A percentile compares a stretch with the other conserved stretches of the same genome.
Evolutionary conservation across 768 basidiomycete species (phyloP).

Genomic region (Baorangia bicolor): DNA sequence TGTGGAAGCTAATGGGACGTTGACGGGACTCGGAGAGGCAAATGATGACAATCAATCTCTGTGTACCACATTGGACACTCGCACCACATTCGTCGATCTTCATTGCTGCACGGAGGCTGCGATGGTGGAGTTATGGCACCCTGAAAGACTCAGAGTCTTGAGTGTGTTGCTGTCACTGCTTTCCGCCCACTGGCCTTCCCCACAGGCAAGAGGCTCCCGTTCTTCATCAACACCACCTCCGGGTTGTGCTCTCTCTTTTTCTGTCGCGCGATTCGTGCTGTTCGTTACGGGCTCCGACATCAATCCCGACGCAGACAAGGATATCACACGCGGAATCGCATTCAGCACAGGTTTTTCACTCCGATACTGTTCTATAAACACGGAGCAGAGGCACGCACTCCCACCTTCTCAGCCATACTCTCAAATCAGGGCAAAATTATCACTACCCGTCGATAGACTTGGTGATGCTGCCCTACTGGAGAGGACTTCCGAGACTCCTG

Average conservation of each 20-base stretch:
- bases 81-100: slow-evolving; percentile 45
- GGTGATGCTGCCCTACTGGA: slow-evolving; percentile 45
- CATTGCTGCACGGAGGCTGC: slow-evolving; percentile 55
- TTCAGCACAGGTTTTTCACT: slow-evolving; percentile 52
- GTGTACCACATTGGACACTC: slow-evolving; percentile 41
- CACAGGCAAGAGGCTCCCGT: slow-evolving; percentile 6
- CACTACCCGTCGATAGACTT: slow-evolving; percentile 51
- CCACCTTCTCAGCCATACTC: slow-evolving; percentile 32
- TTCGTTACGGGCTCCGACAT: slow-evolving; percentile 80
- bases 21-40: slow-evolving; percentile 49
- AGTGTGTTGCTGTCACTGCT: slow-evolving; percentile 46
- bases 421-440: slow-evolving; percentile 52
- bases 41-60: slow-evolving; percentile 42
- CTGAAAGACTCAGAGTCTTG: slow-evolving; percentile 53
- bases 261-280: slow-evolving; percentile 60
- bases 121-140: slow-evolving; percentile 68
- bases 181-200: slow-evolving; percentile 21
- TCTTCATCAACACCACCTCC: slow-evolving; percentile 44
- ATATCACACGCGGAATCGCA: slow-evolving; percentile 68
- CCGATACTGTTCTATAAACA: slow-evolving; percentile 51
- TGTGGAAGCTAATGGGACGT: slow-evolving; percentile 46
- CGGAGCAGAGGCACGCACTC: slow-evolving; percentile 18
- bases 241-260: slow-evolving; percentile 55
- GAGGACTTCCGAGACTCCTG: slow-evolving; percentile 31
- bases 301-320: slow-evolving; percentile 65